These are phyloP conservation scores for Thinopyrum elongatum DNA, from an alignment of 176 grass and related monocot genomes.

Conservation along the genomic window DNA sequence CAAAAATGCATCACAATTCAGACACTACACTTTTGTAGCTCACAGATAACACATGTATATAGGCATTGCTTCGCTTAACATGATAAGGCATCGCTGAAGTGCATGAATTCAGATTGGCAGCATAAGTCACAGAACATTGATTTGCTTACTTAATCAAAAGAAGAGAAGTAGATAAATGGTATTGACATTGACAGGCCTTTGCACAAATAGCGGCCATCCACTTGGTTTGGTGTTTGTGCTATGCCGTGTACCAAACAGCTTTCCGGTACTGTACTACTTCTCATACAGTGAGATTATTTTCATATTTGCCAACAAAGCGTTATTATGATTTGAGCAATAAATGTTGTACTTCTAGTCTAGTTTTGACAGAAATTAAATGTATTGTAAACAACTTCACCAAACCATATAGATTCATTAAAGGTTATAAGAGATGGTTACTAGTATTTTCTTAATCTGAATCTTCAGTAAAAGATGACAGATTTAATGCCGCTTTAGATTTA, in stretches of 20 bases:
- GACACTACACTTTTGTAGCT: background rate
- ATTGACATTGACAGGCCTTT: background rate
- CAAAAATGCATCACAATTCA: background rate
- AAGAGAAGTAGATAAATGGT: background rate
- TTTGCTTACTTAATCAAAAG: background rate
- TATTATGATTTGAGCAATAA: constrained; percentile 1
- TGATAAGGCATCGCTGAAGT: background rate
- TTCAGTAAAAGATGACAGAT: background rate
- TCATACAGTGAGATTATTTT: background rate
- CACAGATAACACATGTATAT: background rate
- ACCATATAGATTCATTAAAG: background rate
- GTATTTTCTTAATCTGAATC: background rate
- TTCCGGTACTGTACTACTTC: background rate
- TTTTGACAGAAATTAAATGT: background rate
- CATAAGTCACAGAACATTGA: background rate
- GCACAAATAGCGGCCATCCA: background rate
- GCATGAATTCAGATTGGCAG: background rate
- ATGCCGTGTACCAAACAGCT: background rate
- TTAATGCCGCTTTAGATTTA: background rate
- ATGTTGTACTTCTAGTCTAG: background rate
- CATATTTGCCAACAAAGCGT: background rate
- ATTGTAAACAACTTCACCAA: background rate
- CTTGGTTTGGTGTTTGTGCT: background rate
- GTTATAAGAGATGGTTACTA: background rate
- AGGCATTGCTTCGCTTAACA: background rate